Base-by-base conservation (phyloP, 2,329 filamentous ascomycete species). In the Paracoccidioides brasiliensis region DNA sequence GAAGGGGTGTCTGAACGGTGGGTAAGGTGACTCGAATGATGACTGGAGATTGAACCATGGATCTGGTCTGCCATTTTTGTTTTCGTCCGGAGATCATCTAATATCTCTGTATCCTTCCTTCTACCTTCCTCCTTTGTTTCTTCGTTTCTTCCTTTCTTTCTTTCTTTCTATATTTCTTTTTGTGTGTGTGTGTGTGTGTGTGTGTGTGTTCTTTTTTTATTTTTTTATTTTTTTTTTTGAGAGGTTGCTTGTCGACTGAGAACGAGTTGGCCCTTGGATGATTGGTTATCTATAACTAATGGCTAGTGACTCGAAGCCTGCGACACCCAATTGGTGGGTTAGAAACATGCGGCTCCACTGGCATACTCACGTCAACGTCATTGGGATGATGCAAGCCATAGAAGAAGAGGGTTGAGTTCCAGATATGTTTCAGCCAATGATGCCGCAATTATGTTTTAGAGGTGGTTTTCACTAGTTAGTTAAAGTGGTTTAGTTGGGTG, bases 41-140 rank as follows among this genome's bases (percentile, higher is more conserved):
- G 60, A 54, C 59, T 54, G 8, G 60, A 54, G 43, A 58, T 62
- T 35, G 57, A 56, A 54, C 56, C 57, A 42, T 57, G 61, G 28
- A 57, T 53, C 10, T 56, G 33, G 40, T 55, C 54, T 30, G 22
- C 54, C 54, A 55, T 55, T 37, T 37, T 43, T 50, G 38, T 5
- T 3, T 5, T 15, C 12, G 38, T 40, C 9, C 7, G 10, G 33
- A 40, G 8, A 38, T 51, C 37, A 46, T 33, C 28, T 4, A 41
- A 10, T 38, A 15, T 12, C 8, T 51, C 32, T 4, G 22, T 51
- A 15, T 33, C 40, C 35, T 33, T 48, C 35, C 3, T n/a, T 3
- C 28, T 2, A n/a, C 10, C 10, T 45, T 12, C 32, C 10, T 5
- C 12, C 22, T 45, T 12, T 15, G 43, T 32, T 45, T 15, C 28